Base-by-base conservation (phyloP, 1,139 yeast genomes). In the Zygotorulaspora mrakii region DNA sequence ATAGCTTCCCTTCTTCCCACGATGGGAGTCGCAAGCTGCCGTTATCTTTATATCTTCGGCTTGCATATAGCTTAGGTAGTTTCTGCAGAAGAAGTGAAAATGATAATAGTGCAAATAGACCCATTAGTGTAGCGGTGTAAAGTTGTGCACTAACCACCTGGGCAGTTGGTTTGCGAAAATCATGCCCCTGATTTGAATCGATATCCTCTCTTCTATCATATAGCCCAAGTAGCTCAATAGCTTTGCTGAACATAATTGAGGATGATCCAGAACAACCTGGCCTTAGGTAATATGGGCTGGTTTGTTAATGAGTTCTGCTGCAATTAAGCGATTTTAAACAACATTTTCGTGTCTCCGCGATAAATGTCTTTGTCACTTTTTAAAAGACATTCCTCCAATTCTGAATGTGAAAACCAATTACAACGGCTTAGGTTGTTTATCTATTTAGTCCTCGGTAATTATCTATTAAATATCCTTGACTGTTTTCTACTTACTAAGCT, bases 61-160 rank as follows among this genome's bases (percentile, higher is more conserved):
- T 74, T 2, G 85, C 86, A 52, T 85, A 86, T 16, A 86, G 69
- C 55, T 76, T 76, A 12, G 89, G 88, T 70, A 85, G 80, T 44
- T 74, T 71, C 35, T 73, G 71, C 31, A 94, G 66, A 30, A 85
- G 66, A 1, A 82, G 44, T 29, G 88, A 78, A 56, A 86, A 86
- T 1, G 77, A 60, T 2, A 79, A 46, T 42, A 84, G 71, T 1
- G 94, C 88, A 23, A 74, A 64, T 4, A 76, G 46, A 0, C 95
- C 95, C 12, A 85, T 58, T 0, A 76, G 58, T 3, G 71, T 54
- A 1, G 95, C 89, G 34, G 86, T 72, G 5, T 71, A 67, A 24
- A 76, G 65, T 62, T 81, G 88, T 17, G 76, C 62, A 14, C 64
- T 62, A 0, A 68, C 70, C 38, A 69, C 71, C 44, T 67, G 55